Evolutionary conservation across 306 rosid genomes (phyloP), one percentile per base, ranked within the genome.

Genomic region (Arachis stenosperma): DNA sequence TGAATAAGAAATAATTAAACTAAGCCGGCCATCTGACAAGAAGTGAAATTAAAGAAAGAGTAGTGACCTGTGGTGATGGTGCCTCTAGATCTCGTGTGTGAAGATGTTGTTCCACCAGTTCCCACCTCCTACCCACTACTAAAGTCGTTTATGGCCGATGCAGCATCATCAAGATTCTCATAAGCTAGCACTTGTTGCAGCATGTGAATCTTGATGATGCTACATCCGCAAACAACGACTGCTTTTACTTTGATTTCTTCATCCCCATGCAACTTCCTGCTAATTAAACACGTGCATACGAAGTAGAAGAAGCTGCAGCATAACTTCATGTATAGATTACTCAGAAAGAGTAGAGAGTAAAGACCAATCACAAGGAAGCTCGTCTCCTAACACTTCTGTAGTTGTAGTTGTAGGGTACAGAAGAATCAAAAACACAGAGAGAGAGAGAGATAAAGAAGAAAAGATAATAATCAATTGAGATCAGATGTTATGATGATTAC

Each of bases 111-210:
- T 33, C 37, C 37, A 33, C 4, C 37, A 33, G 37, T 33, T 33
- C 37, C 63, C 61, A 47, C 15, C 56, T 12, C 40, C 71, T 44
- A 60, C 51, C 48, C 71, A n/a, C 29, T 15, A 7, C 46, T 47
- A 70, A 65, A 89, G 96, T 75, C 89, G 84, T 89, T 84, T 71
- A 86, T 88, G 87, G 97, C 96, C 55, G 95, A 89, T 91, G 98
- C 97, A 91, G 97, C 98, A 94, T 94, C 98, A 94, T 94, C 98
- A 91, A 94, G 98, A 94, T 91, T 94, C 98, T 89, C 97, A 91
- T 48, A 73, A 71, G 27, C 27, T 22, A 22, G 37, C 37, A 33
- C 37, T 33, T 33, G 4, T 33, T 33, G 37, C 4, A 33, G 85
- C 85, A 82, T 89, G 96, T 89, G 97, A 93, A 93, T 91, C 98